Base-by-base conservation (phyloP, 306 rosid genomes). In the Trifolium fragiferum region DNA sequence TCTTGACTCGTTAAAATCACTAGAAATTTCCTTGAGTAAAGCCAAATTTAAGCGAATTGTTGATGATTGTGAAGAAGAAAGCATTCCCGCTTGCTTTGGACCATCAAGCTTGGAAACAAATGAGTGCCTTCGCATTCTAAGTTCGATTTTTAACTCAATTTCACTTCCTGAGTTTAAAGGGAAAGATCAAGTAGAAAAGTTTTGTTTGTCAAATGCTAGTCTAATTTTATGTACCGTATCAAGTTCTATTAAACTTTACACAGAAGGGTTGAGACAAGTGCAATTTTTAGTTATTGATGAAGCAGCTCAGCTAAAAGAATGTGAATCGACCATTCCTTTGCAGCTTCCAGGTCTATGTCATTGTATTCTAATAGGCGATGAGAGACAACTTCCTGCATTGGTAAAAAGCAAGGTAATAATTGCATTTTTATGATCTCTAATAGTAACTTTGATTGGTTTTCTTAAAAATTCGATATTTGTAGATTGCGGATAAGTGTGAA, bases 241-340 rank as follows among this genome's bases (percentile, higher is more conserved):
- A 5, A 38, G 85, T 66, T 82, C 90, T 40, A 4, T 60, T 6
- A 86, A 74, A 18, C 37, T 86, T 66, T 55, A 51, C 69, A 7
- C 23, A 1, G 3, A 40, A 50, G 75, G 6, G 20, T 66, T 20
- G 68, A 7, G 30, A 3, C 10, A 6, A 0, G 38, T 85, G 1
- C 70, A 76, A 25, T 74, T 79, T 60, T 18, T 87, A 66, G 81
- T 87, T 6, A 80, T 89, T 37, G 91, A 89, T 78, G 94, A 89
- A 68, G 89, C 88, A 11, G 91, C 87, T 4, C 86, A 84, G 14
- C 79, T 89, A 0, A 89, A 81, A 64, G 93, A 86, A 67, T 86
- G 89, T 21, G 93, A 89, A 53, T 86, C 90, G 3, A 61, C 80
- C 1, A 79, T 89, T 53, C 89, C 90, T 0, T 68, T 86, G 62